A percentile compares a stretch with the other conserved stretches of the same genome.
phyloP scores from a whole-genome alignment of 2,329 filamentous ascomycete species.

The Sarocladium brachiariae region DNA sequence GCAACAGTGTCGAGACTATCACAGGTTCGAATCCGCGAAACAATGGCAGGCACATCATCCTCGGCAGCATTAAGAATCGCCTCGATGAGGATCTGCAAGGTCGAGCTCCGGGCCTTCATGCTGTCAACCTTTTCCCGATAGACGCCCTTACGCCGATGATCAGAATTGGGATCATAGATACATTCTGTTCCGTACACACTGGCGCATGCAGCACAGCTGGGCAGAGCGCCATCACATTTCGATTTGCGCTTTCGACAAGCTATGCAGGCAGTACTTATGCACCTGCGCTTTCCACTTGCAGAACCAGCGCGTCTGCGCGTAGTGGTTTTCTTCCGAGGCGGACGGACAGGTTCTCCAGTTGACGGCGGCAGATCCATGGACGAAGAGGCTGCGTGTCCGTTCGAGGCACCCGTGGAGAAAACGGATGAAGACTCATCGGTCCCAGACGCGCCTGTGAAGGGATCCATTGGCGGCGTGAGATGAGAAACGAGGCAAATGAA shows the following conservation, averaged over 20 bases:
- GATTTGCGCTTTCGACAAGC: slow-evolving; percentile 73
- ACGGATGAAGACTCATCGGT: neutral
- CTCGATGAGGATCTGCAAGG: slow-evolving; percentile 85
- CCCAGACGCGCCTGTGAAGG: neutral
- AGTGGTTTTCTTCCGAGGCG: slow-evolving; percentile 3
- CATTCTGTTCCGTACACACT: slow-evolving; percentile 90
- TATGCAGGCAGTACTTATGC: slow-evolving; percentile 79
- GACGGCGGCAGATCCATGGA: neutral
- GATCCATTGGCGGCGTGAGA: slow-evolving; percentile 4
- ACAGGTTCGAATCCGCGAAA: slow-evolving; percentile 82
- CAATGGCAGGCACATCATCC: slow-evolving; percentile 73
- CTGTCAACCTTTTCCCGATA: slow-evolving; percentile 91
- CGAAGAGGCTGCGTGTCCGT: neutral
- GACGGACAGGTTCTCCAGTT: neutral
- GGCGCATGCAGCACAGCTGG: slow-evolving; percentile 90
- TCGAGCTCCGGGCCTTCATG: slow-evolving; percentile 79
- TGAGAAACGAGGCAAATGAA: neutral
- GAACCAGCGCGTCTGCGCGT: slow-evolving; percentile 3
- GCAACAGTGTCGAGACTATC: slow-evolving; percentile 57
- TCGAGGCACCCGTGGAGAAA: neutral
- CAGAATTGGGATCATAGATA: slow-evolving; percentile 91
- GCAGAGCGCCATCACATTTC: slow-evolving; percentile 87
- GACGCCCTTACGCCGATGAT: slow-evolving; percentile 92
- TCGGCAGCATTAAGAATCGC: slow-evolving; percentile 88
- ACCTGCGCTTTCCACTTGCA: slow-evolving; percentile 36